A percentile compares a stretch with the other conserved stretches of the same genome.
Conservation (phyloP, 345 rosid species). For the Eutrema yunnanense region DNA sequence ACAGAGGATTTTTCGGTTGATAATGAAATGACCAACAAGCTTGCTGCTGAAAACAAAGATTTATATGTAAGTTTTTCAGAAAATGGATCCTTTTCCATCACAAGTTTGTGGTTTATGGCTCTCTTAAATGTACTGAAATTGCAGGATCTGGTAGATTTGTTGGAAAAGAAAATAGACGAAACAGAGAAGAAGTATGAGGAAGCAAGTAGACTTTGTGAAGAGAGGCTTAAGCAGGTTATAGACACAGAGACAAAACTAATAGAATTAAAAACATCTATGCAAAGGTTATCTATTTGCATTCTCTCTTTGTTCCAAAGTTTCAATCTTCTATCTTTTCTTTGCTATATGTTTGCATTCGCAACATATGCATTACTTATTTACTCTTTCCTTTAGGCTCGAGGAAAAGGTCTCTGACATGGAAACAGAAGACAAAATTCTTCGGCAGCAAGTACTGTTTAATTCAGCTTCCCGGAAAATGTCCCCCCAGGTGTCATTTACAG, state of each 20-base stretch:
- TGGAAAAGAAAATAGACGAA: slow-evolving; percentile 74
- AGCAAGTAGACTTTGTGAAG: slow-evolving; percentile 65
- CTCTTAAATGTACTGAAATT: slow-evolving; percentile 1
- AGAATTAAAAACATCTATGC: slow-evolving; percentile 79
- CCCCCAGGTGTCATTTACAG: slow-evolving; percentile 42
- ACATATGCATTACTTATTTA: not conserved
- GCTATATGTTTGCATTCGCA: not conserved
- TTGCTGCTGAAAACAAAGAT: slow-evolving; percentile 71
- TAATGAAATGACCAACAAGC: slow-evolving; percentile 53
- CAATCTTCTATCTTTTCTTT: not conserved
- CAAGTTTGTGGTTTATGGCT: slow-evolving; percentile 2
- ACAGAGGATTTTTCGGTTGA: slow-evolving; percentile 27
- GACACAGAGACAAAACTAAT: slow-evolving; percentile 79
- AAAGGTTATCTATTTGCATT: slow-evolving; percentile 42
- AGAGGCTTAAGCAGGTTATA: slow-evolving; percentile 68
- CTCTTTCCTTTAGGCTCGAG: slow-evolving; percentile 51
- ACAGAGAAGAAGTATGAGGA: slow-evolving; percentile 81
- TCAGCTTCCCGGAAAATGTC: slow-evolving; percentile 55
- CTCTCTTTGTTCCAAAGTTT: not conserved
- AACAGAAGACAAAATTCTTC: slow-evolving; percentile 65
- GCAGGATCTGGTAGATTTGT: slow-evolving; percentile 56
- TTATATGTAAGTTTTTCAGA: slow-evolving; percentile 47
- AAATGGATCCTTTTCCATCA: not conserved
- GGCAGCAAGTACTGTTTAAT: slow-evolving; percentile 52
- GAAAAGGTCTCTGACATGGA: slow-evolving; percentile 85